phyloP scores from a whole-genome alignment of 2,329 filamentous ascomycete genomes.

The Aspergillus sp. region DNA sequence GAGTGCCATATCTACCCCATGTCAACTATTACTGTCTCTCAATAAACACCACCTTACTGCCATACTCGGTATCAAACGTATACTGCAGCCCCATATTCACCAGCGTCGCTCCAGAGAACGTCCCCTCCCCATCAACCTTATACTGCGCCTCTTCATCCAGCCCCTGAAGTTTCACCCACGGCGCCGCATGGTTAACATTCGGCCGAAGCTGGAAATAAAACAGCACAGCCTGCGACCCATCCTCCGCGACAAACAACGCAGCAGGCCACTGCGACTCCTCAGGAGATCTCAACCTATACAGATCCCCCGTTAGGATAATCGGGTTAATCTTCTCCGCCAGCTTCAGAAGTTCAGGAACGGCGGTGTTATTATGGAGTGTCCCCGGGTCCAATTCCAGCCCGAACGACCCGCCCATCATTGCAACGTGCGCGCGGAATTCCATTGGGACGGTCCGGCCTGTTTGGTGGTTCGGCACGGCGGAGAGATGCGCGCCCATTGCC shows the following conservation, averaged over 20 bases:
- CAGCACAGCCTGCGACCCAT: conserved; percentile 52
- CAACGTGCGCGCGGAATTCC: conserved; percentile 63
- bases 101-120: conserved; percentile 58
- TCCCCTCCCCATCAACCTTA: conserved; percentile 51
- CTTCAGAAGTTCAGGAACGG: conserved; percentile 55
- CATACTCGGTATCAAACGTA: conserved; percentile 53
- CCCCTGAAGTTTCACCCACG: conserved; percentile 56
- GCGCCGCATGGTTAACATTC: conserved; percentile 53
- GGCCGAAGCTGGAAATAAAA: conserved; percentile 62
- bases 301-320: conserved; percentile 57
- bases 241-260: conserved; percentile 57
- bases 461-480: conserved; percentile 59
- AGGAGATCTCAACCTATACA: conserved; percentile 60
- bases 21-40: conserved; percentile 40
- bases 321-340: conserved; percentile 60
- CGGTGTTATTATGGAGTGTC: conserved; percentile 52
- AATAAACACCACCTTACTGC: conserved; percentile 58
- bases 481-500: conserved; percentile 66
- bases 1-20: not conserved
- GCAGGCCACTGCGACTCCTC: conserved; percentile 63
- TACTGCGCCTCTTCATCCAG: conserved; percentile 57
- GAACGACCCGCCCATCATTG: conserved; percentile 68
- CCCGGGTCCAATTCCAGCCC: conserved; percentile 63
- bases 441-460: conserved; percentile 58
- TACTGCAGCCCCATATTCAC: conserved; percentile 63